phyloP scores from a whole-genome alignment of 2,329 filamentous ascomycete genomes.

The Fusarium floridanum region DNA sequence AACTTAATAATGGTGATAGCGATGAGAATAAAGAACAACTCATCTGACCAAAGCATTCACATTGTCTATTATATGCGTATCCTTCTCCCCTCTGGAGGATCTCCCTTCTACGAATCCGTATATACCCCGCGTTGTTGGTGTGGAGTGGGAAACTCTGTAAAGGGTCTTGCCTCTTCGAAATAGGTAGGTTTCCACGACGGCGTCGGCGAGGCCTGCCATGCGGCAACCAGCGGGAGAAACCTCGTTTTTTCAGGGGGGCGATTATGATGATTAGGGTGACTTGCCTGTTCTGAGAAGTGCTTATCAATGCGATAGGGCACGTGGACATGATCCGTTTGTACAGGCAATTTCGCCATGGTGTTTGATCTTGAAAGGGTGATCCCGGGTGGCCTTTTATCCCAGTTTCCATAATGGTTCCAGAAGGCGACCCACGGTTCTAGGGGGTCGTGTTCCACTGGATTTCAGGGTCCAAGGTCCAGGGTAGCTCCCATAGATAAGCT shows the following conservation, averaged over 20 bases:
- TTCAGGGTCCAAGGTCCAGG: not conserved
- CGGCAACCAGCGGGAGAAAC: not conserved
- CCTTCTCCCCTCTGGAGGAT: not conserved
- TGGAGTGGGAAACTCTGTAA: conserved; percentile 1
- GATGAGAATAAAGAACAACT: not conserved
- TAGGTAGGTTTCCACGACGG: conserved; percentile 43
- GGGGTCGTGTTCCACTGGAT: not conserved
- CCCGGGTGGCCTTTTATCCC: not conserved
- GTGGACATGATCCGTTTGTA: not conserved
- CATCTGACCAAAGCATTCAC: not conserved
- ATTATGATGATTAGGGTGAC: not conserved
- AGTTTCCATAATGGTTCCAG: not conserved
- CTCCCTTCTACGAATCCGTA: conserved; percentile 11
- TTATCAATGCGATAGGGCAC: not conserved
- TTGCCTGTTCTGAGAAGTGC: not conserved
- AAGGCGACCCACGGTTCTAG: not conserved
- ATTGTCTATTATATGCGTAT: conserved; percentile 29
- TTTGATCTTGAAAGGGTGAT: not conserved
- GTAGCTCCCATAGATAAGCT: not conserved
- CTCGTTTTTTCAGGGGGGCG: not conserved
- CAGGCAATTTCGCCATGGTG: not conserved
- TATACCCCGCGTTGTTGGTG: conserved; percentile 29
- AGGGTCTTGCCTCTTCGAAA: conserved; percentile 17
- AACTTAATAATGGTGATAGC: not conserved
- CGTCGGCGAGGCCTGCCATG: conserved; percentile 20